Conservation (phyloP, 805 yeast species). For the Blastobotrys peoriensis region DNA sequence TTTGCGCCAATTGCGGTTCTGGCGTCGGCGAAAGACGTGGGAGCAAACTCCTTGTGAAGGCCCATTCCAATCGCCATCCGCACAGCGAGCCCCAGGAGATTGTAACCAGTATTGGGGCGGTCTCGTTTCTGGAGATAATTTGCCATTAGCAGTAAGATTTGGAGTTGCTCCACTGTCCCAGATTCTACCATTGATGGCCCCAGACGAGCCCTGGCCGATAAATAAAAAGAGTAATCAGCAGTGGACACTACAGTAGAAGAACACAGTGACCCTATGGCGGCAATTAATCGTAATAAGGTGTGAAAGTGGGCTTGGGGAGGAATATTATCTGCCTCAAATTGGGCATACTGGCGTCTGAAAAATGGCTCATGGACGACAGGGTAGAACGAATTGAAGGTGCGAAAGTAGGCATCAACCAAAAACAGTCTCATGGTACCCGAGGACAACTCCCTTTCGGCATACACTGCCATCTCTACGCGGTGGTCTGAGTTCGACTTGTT, state of each 20-base stretch:
- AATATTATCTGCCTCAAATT: constrained; percentile 29
- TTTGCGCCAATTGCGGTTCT: background rate
- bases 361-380: constrained; percentile 50
- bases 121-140: constrained; percentile 53
- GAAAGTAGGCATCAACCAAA: constrained; percentile 43
- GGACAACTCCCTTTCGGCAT: constrained; percentile 24
- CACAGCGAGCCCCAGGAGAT: constrained; percentile 52
- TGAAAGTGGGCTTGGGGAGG: constrained; percentile 42
- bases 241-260: constrained; percentile 41
- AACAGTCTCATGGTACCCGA: constrained; percentile 21
- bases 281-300: constrained; percentile 45
- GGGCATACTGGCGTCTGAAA: constrained; percentile 39
- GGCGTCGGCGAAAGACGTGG: constrained; percentile 23
- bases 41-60: constrained; percentile 41
- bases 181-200: constrained; percentile 46
- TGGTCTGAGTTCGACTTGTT: background rate
- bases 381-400: constrained; percentile 48
- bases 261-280: constrained; percentile 60
- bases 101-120: constrained; percentile 58
- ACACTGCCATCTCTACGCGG: background rate
- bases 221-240: constrained; percentile 40
- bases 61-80: constrained; percentile 60
- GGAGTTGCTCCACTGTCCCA: constrained; percentile 41
- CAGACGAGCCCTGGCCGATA: constrained; percentile 44
- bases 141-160: constrained; percentile 39